Evolutionary conservation across 1,284 basidiomycete species (phyloP), one percentile per base, ranked within the genome.

Genomic region (Tilletia indica): DNA sequence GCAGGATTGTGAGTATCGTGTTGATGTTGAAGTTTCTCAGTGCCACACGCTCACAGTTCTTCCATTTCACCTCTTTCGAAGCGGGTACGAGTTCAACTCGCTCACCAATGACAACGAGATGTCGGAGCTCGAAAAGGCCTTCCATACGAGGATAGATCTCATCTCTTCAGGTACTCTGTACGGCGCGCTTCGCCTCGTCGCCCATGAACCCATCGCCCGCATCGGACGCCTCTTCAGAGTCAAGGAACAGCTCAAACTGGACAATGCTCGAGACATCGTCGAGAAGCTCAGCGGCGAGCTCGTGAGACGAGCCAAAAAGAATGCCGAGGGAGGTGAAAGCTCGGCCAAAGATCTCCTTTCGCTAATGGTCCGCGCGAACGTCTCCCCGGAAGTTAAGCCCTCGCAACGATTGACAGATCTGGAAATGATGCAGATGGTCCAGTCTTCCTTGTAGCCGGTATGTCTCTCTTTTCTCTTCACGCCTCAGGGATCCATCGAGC

Each of bases 1-100:
- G 73, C 79, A 2, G 66, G 76, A 74, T 31, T 76, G 77, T 58
- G 64, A 72, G 14, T 83, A n/a, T n/a, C n/a, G n/a, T n/a, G n/a
- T n/a, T 82, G 42, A 5, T 45, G 6, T 12, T 12, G 42, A 5
- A 12, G 12, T 45, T 12, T 45, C 5, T 12, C 5, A 45, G 42
- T 12, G 42, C 42, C 42, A 12, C 5, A 45, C 12, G 5, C 6
- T 5, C 5, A 45, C 6, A 5, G 42, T 12, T 45, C 12, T 45
- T 45, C 42, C 6, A 45, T 45, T 45, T 45, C 42, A 45, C 42
- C 42, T 45, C 42, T 45, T 45, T 45, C n/a, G 12, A 5, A 58
- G 56, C 34, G 34, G n/a, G 6, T 64, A 64, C 61, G 61, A 64
- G 61, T 64, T 64, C 61, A 39, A 64, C 6, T 38, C 61, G 36